A percentile compares a stretch with the other conserved stretches of the same genome.
phyloP scores from a whole-genome alignment of 2,329 filamentous ascomycete genomes.

The Fusarium setosum region DNA sequence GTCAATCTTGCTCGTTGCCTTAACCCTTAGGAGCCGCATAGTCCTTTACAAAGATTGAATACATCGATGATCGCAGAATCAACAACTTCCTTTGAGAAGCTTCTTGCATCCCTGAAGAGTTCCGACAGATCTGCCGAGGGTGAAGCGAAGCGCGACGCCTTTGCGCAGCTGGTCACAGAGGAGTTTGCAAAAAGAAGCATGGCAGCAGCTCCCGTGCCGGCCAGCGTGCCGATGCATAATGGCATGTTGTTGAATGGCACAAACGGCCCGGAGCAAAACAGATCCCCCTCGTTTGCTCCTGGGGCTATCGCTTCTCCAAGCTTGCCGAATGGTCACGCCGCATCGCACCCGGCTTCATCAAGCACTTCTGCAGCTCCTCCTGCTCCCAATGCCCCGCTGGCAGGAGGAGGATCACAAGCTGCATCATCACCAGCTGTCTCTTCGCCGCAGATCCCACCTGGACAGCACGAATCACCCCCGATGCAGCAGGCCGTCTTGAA shows the following conservation, averaged over 20 bases:
- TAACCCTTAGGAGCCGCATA: no score
- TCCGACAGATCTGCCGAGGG: not conserved
- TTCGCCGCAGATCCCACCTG: conserved; percentile 7
- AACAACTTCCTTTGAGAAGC: conserved; percentile 2
- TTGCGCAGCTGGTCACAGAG: conserved; percentile 4
- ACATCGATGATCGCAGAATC: conserved; percentile 3
- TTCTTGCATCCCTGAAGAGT: conserved; percentile 11
- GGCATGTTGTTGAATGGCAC: conserved; percentile 15
- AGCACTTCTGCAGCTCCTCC: conserved; percentile 17
- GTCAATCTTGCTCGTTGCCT: no score
- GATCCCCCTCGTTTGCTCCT: conserved; percentile 4
- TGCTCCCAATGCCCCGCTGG: not conserved
- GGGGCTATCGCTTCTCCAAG: conserved; percentile 8
- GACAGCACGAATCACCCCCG: conserved; percentile 18
- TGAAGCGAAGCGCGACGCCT: conserved; percentile 5
- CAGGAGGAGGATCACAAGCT: not conserved
- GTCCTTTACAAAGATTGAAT: no score
- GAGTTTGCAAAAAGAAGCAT: conserved; percentile 11
- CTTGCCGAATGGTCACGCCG: conserved; percentile 14
- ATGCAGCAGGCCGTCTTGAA: conserved; percentile 3
- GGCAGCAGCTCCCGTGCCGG: conserved; percentile 5
- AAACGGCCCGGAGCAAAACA: conserved; percentile 6
- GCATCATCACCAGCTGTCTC: conserved; percentile 6
- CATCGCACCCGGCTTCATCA: conserved; percentile 21
- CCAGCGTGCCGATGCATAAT: conserved; percentile 6